phyloP scores from a whole-genome alignment of 2,329 filamentous ascomycete species.

The Ophiocordyceps camponoti-rufipedis region DNA sequence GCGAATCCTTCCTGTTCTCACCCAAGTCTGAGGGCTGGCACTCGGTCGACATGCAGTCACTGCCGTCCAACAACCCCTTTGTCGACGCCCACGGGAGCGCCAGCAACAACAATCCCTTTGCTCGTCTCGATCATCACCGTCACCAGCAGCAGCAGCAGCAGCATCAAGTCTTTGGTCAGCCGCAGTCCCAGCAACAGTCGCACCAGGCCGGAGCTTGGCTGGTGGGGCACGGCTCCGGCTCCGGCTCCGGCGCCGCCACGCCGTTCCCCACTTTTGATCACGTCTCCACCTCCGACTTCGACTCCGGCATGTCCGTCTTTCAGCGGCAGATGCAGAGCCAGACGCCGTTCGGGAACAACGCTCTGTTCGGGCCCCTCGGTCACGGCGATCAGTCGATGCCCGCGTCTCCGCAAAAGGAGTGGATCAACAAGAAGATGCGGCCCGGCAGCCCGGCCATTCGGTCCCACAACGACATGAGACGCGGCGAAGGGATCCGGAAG shows the following conservation, averaged over 20 bases:
- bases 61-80: conserved; percentile 46
- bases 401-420: conserved; percentile 39
- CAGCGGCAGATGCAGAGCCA: conserved; percentile 31
- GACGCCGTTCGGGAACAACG: conserved; percentile 35
- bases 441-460: conserved; percentile 51
- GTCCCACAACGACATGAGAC: conserved; percentile 57
- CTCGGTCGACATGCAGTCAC: conserved; percentile 44
- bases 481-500: conserved; percentile 85
- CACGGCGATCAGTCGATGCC: conserved; percentile 27
- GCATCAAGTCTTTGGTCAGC: conserved; percentile 17
- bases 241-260: conserved; percentile 56
- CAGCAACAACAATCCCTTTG: conserved; percentile 48
- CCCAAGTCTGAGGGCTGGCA: conserved; percentile 48
- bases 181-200: conserved; percentile 4
- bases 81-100: conserved; percentile 22
- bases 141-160: neutral
- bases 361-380: conserved; percentile 32
- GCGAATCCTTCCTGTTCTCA: conserved; percentile 49
- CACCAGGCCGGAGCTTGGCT: conserved; percentile 35
- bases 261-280: conserved; percentile 50
- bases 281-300: conserved; percentile 23
- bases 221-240: conserved; percentile 33
- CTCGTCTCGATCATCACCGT: conserved; percentile 39
- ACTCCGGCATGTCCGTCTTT: conserved; percentile 33
- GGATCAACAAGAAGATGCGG: conserved; percentile 43